phyloP scores from a whole-genome alignment of 1,284 basidiomycete genomes.

The Irpex sp. region DNA sequence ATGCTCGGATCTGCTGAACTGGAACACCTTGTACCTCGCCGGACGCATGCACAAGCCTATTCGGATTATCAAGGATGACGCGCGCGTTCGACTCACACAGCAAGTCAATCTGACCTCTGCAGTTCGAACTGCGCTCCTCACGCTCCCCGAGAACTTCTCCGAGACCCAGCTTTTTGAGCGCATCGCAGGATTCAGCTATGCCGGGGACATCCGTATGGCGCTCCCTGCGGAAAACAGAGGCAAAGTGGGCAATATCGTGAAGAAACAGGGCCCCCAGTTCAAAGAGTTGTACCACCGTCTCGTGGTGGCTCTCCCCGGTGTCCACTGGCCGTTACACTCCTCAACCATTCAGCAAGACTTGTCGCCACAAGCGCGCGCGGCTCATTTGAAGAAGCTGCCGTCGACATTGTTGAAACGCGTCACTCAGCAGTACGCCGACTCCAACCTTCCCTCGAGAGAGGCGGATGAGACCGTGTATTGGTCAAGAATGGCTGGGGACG shows the following conservation, averaged over 20 bases:
- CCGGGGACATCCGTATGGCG: slow-evolving; percentile 90
- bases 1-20: slow-evolving; percentile 87
- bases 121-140: slow-evolving; percentile 73
- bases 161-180: slow-evolving; percentile 84
- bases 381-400: slow-evolving; percentile 77
- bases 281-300: slow-evolving; percentile 82
- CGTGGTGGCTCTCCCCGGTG: slow-evolving; percentile 71
- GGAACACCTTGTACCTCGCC: slow-evolving; percentile 91
- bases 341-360: slow-evolving; percentile 67
- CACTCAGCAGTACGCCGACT: slow-evolving; percentile 44
- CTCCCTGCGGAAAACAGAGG: slow-evolving; percentile 92
- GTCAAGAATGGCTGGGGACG: slow-evolving; percentile 66
- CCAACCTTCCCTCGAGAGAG: slow-evolving; percentile 31
- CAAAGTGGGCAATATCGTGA: slow-evolving; percentile 94
- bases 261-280: slow-evolving; percentile 81
- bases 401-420: slow-evolving; percentile 58
- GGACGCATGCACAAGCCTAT: slow-evolving; percentile 98
- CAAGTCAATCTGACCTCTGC: slow-evolving; percentile 93
- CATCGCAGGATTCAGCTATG: slow-evolving; percentile 87
- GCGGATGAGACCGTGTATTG: slow-evolving; percentile 75
- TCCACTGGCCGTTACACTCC: slow-evolving; percentile 59
- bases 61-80: slow-evolving; percentile 84
- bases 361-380: slow-evolving; percentile 59
- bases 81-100: slow-evolving; percentile 86
- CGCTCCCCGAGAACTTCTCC: slow-evolving; percentile 60